Conservation (phyloP, 495 filamentous ascomycete species). For the Penicillium egyptiacum region DNA sequence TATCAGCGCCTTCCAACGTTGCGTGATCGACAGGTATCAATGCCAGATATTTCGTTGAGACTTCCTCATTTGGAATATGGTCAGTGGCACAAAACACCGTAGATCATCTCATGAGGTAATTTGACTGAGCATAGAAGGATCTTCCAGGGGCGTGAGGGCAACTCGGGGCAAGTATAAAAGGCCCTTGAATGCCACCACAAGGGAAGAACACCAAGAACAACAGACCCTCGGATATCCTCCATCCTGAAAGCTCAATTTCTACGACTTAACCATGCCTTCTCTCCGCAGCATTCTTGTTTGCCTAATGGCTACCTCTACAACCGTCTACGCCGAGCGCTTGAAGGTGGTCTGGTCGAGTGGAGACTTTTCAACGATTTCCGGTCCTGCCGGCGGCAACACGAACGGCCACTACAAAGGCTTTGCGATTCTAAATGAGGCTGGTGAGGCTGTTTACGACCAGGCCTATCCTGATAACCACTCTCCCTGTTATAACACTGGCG, state of each 20-base stretch:
- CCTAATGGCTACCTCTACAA: conserved; percentile 14
- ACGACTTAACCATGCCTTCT: conserved; percentile 11
- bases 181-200: not conserved
- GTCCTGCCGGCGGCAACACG: conserved; percentile 17
- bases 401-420: conserved; percentile 19
- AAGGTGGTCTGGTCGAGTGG: conserved; percentile 20
- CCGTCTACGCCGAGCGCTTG: conserved; percentile 19
- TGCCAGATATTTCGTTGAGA: not conserved
- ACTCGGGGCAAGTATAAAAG: not conserved
- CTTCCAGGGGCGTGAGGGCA: not conserved
- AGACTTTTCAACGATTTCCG: conserved; percentile 21
- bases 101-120: not conserved
- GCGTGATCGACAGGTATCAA: not conserved
- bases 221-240: not conserved
- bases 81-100: no score
- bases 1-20: not conserved
- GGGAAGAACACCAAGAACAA: not conserved
- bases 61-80: not conserved
- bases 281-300: conserved; percentile 14
- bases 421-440: conserved; percentile 18
- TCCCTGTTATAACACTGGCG: conserved; percentile 23
- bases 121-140: not conserved
- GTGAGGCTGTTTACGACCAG: conserved; percentile 22
- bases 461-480: conserved; percentile 17
- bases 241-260: not conserved